Base-by-base conservation (phyloP, 2,329 filamentous ascomycete species). In the Cladophialophora immunda region DNA sequence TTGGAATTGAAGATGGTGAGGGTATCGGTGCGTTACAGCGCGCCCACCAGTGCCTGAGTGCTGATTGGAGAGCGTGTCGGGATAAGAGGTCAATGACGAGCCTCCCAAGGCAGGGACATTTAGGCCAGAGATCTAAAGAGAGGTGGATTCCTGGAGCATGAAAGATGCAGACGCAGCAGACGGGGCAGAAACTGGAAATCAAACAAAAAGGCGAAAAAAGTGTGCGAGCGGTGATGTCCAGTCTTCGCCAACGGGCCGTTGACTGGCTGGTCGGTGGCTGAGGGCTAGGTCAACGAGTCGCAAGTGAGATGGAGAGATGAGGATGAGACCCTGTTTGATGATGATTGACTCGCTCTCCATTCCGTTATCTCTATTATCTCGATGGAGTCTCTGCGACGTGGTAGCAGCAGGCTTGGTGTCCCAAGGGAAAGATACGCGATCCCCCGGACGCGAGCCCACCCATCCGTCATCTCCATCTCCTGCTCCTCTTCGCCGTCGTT, bases 181-280 rank as follows among this genome's bases (percentile, higher is more conserved):
- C 25, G 45, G 45, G 45, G 45, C 8, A 25, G 19, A 25, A 25
- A 25, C 22, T 4, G 15, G 34, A 15, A 38, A 38, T n/a, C 19
- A 50, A 19, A 50, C 19, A 19, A 50, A 50, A 25, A 50, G 9
- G 22, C 6, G 45, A 61, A 54, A 38, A 57, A 27, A 17, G 17
- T 5, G 47, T 45, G 50, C 7, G 32, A 62, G 59, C 59, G 59
- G 59, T 62, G 47, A 62, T 62, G 59, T 62, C 59, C 59, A 62
- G 58, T 52, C 38, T 45, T 45, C 41, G 32, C 22, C 56, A 29
- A 41, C 36, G 56, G 27, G 36, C 41, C 30, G 38, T 41, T 47
- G 57, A 27, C 29, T 19, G 19, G 34, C 11, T 15, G 45, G 38
- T 36, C 27, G 52, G 58, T 60, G 41, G 58, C 41, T 27, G 58